A percentile compares a stretch with the other conserved stretches of the same genome.
phyloP scores from a whole-genome alignment of 2,329 filamentous ascomycete genomes.

The Penicillium concentricum region DNA sequence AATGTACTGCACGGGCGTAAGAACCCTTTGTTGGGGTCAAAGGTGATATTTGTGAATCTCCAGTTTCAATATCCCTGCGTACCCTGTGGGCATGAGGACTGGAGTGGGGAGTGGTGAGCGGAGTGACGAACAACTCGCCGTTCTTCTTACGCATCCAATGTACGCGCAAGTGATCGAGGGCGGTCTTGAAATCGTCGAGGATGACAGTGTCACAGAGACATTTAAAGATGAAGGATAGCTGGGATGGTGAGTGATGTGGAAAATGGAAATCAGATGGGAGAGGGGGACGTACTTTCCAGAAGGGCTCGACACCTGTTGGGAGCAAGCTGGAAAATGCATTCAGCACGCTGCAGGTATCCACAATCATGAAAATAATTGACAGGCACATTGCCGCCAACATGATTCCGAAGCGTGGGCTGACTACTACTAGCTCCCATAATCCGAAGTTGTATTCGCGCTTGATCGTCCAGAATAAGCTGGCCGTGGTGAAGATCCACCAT shows the following conservation, averaged over 20 bases:
- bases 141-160: slow-evolving; percentile 35
- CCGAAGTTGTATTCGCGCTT: slow-evolving; percentile 61
- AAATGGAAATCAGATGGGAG: neutral
- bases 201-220: slow-evolving; percentile 66
- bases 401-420: slow-evolving; percentile 64
- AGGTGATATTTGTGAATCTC: neutral
- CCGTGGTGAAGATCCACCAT: slow-evolving; percentile 66
- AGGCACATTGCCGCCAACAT: slow-evolving; percentile 62
- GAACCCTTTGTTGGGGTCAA: neutral
- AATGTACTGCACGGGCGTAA: neutral
- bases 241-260: neutral
- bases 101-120: neutral
- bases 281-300: slow-evolving; percentile 53
- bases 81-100: neutral
- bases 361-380: slow-evolving; percentile 59
- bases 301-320: slow-evolving; percentile 62
- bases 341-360: slow-evolving; percentile 62
- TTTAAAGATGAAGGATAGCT: slow-evolving; percentile 63
- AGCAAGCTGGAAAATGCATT: slow-evolving; percentile 42
- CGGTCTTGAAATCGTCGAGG: slow-evolving; percentile 67
- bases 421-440: slow-evolving; percentile 56
- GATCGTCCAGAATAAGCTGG: slow-evolving; percentile 63
- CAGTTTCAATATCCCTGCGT: neutral
- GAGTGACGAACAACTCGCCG: slow-evolving; percentile 10
- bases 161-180: slow-evolving; percentile 41